These are phyloP conservation scores for Ensete glaucum DNA, from an alignment of 176 grass and related monocot genomes.

Conservation along the genomic window DNA sequence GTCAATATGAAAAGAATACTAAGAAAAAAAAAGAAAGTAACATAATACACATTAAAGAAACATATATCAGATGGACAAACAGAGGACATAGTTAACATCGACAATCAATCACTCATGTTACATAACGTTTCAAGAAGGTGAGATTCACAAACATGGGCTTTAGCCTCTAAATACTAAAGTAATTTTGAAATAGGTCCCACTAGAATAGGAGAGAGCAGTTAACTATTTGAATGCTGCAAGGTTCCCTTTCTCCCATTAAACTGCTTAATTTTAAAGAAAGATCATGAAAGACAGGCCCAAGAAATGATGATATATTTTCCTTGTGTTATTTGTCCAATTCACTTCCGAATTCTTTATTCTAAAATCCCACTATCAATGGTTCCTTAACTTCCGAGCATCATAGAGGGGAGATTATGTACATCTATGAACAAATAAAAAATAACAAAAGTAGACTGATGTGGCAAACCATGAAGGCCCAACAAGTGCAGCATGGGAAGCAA, in stretches of 20 bases:
- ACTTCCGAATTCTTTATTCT: no score
- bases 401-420: background rate
- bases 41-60: no score
- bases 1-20: background rate
- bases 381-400: background rate
- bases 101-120: background rate
- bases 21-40: background rate
- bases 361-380: background rate
- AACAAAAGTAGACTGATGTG: no score
- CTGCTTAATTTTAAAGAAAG: background rate
- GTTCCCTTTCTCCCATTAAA: background rate
- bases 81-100: background rate
- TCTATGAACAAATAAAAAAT: no score
- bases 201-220: no score
- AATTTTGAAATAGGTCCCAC: no score
- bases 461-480: background rate
- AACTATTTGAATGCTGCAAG: background rate
- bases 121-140: background rate
- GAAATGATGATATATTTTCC: background rate
- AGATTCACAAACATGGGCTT: background rate
- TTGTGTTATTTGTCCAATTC: no score
- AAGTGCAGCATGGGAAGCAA: background rate
- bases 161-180: no score
- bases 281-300: background rate
- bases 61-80: background rate